Evolutionary conservation across 2,329 filamentous ascomycete genomes (phyloP).

Genomic region (Xylariaceae sp.): DNA sequence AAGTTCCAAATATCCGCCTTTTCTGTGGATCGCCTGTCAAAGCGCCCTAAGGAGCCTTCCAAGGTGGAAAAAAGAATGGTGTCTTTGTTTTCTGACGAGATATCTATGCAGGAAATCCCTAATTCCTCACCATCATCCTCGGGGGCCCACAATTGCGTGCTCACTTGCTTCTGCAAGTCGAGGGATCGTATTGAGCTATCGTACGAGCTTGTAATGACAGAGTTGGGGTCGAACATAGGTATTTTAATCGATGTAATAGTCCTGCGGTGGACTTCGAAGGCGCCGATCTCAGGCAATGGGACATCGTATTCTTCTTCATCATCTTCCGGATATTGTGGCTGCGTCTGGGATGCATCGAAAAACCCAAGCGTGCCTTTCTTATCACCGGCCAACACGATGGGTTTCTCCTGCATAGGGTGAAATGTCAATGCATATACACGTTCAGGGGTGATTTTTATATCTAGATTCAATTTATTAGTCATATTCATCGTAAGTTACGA

Average conservation of each 20-base stretch:
- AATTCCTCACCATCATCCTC: constrained; percentile 64
- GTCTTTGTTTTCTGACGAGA: constrained; percentile 66
- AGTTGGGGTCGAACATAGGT: constrained; percentile 66
- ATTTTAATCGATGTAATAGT: constrained; percentile 86
- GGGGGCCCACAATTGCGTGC: constrained; percentile 78
- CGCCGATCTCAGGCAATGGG: constrained; percentile 75
- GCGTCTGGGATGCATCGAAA: constrained; percentile 78
- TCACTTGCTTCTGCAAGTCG: constrained; percentile 75
- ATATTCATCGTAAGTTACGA: not conserved
- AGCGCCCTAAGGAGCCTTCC: constrained; percentile 72
- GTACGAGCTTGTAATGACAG: constrained; percentile 82
- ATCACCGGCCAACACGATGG: constrained; percentile 87
- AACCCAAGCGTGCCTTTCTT: constrained; percentile 89
- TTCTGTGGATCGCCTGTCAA: constrained; percentile 65
- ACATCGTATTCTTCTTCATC: constrained; percentile 66
- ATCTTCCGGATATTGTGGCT: constrained; percentile 46
- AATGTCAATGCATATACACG: constrained; percentile 83
- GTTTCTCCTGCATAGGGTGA: constrained; percentile 81
- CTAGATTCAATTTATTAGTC: constrained; percentile 38
- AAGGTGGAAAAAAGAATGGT: constrained; percentile 84
- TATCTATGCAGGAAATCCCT: constrained; percentile 80
- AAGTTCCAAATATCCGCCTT: constrained; percentile 68
- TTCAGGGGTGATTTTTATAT: constrained; percentile 88
- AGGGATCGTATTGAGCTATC: constrained; percentile 87
- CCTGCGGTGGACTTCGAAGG: constrained; percentile 83